Evolutionary conservation across 1,284 basidiomycete species (phyloP), one percentile per base, ranked within the genome.

Genomic region (Peniophora sp.): DNA sequence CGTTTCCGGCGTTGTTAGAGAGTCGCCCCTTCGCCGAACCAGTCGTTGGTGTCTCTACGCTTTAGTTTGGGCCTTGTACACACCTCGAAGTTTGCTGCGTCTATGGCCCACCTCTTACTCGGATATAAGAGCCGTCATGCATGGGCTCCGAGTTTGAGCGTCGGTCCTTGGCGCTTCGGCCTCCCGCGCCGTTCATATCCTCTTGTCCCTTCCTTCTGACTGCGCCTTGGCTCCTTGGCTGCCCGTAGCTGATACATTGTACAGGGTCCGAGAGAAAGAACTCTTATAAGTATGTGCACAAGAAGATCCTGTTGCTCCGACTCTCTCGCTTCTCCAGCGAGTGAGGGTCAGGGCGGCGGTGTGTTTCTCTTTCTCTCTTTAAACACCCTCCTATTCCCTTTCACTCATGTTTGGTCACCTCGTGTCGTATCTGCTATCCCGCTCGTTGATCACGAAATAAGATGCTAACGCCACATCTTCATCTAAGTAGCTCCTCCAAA

Each of bases 191-290:
- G 27, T 32, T 5, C 27, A 32, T 12, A 32, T 32, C 27, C 27
- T 32, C 27, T 12, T 12, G 6, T 5, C 27, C 27, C 27, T 32
- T 32, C 27, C 12, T 6, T 24, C 3, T 45, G 22, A 16, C 44
- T 56, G 27, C 56, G 14, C 16, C 48, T 17, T 53, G 27, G 5
- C 12, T 32, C 16, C n/a, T 45, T 22, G 44, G 20, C 17, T 22
- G 10, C 5, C 44, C 23, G 20, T 23, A 8, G 23, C 20, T 16
- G 3, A 51, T 2, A 45, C 17, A 25, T 47, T 53, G n/a, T 23
- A 16, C 53, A 93, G 92, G 52, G 78, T 84, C 0, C 79, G 92
- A 32, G 91, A 97, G 64, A 92, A 97, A 58, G 95, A 98, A 62
- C 65, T 98, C 14, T 66, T 93, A 1, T 96, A n/a, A n/a, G n/a